phyloP scores from a whole-genome alignment of 164 flowering plant genomes.

The Paratinospora sagittata region DNA sequence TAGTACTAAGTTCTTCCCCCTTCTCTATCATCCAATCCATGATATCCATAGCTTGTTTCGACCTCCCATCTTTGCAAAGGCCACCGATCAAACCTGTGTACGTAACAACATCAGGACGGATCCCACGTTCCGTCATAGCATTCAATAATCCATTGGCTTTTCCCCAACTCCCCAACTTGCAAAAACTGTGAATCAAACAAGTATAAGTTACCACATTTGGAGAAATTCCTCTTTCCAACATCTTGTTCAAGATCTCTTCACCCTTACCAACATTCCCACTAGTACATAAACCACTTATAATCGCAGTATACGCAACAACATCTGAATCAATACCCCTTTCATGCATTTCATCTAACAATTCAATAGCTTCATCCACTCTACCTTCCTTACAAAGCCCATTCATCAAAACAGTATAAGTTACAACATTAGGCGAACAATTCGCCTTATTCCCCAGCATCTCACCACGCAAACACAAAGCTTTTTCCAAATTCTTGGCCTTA shows the following conservation, averaged over 20 bases:
- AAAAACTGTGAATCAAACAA: constrained; percentile 37
- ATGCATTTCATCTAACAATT: constrained; percentile 47
- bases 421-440: constrained; percentile 34
- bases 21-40: constrained; percentile 49
- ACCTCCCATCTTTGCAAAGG: constrained; percentile 48
- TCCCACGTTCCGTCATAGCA: constrained; percentile 42
- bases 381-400: constrained; percentile 51
- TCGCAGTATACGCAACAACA: constrained; percentile 34
- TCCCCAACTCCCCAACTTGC: constrained; percentile 43
- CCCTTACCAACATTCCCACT: constrained; percentile 32
- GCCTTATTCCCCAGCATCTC: constrained; percentile 32
- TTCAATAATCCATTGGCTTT: constrained; percentile 41
- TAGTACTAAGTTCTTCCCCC: constrained; percentile 44
- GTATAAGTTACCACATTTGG: constrained; percentile 47
- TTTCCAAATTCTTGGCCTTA: constrained; percentile 38
- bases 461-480: constrained; percentile 32
- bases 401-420: constrained; percentile 41
- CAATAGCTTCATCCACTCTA: constrained; percentile 40
- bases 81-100: constrained; percentile 50
- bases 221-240: constrained; percentile 37
- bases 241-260: constrained; percentile 30
- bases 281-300: constrained; percentile 46
- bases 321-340: constrained; percentile 40
- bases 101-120: constrained; percentile 44
- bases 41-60: constrained; percentile 39